Evolutionary conservation across 352 stramenopile species (phyloP).

Genomic region (Phytophthora podocarpi): DNA sequence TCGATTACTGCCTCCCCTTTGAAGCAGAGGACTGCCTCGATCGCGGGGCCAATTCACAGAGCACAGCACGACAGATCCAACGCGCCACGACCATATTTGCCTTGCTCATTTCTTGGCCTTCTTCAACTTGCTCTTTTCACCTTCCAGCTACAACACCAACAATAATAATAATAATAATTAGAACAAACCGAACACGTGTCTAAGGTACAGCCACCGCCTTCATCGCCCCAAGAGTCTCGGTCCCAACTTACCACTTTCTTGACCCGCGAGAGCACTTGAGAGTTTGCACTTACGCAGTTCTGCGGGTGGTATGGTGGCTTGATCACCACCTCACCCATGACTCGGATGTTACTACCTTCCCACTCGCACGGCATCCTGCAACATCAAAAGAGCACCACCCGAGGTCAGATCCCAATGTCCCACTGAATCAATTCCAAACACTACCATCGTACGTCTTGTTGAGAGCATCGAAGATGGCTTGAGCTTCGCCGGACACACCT

Average conservation of each 20-base stretch:
- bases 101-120: conserved; percentile 54
- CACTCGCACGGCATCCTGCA: conserved; percentile 85
- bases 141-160: conserved; percentile 50
- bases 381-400: background rate
- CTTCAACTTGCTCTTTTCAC: conserved; percentile 76
- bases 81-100: background rate
- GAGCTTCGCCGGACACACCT: conserved; percentile 67
- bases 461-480: conserved; percentile 87
- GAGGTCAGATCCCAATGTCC: conserved; percentile 16
- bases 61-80: conserved; percentile 16
- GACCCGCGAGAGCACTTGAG: conserved; percentile 73
- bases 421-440: background rate
- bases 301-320: conserved; percentile 82
- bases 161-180: background rate
- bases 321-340: conserved; percentile 88
- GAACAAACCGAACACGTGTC: background rate
- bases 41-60: conserved; percentile 14
- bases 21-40: conserved; percentile 34
- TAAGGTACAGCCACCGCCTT: background rate
- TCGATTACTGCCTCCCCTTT: conserved; percentile 27
- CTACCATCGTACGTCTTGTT: conserved; percentile 80
- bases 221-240: background rate
- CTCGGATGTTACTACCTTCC: conserved; percentile 81
- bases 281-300: conserved; percentile 79
- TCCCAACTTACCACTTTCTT: conserved; percentile 85